Evolutionary conservation across 345 rosid species (phyloP).

Genomic region (Gossypium australe): DNA sequence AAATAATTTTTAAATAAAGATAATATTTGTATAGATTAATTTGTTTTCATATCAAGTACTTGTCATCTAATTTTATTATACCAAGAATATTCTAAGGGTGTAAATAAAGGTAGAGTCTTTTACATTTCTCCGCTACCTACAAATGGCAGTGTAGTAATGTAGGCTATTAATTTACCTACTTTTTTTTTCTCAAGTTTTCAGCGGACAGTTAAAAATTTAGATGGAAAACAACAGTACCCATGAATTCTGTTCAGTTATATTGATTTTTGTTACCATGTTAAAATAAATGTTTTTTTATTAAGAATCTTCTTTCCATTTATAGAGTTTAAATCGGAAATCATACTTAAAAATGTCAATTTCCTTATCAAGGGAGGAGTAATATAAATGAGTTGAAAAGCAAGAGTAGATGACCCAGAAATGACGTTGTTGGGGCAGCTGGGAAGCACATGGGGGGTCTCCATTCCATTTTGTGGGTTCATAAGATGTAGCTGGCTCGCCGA

Average conservation of each 20-base stretch:
- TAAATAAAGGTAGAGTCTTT: not conserved
- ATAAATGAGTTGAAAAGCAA: no score
- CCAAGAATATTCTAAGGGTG: no score
- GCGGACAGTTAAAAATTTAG: not conserved
- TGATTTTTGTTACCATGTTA: no score
- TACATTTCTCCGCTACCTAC: not conserved
- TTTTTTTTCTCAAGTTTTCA: not conserved
- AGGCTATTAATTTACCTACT: not conserved
- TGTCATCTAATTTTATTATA: not conserved
- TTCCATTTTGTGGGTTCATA: not conserved
- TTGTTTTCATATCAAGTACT: not conserved
- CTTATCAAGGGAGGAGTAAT: no score
- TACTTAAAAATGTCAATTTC: no score
- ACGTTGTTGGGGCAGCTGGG: not conserved
- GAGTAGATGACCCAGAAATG: not conserved
- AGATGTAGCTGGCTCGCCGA: not conserved
- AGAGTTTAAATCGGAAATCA: no score
- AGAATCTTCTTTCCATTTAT: no score
- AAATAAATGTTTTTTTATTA: no score
- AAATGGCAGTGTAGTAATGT: not conserved
- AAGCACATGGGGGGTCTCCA: slow-evolving; percentile 24
- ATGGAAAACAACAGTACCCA: not conserved
- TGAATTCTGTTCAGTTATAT: not conserved
- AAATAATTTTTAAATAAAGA: no score
- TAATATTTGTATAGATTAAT: no score